Evolutionary conservation across 1,139 yeast genomes (phyloP).

Genomic region (Yamadazyma diddensiae): DNA sequence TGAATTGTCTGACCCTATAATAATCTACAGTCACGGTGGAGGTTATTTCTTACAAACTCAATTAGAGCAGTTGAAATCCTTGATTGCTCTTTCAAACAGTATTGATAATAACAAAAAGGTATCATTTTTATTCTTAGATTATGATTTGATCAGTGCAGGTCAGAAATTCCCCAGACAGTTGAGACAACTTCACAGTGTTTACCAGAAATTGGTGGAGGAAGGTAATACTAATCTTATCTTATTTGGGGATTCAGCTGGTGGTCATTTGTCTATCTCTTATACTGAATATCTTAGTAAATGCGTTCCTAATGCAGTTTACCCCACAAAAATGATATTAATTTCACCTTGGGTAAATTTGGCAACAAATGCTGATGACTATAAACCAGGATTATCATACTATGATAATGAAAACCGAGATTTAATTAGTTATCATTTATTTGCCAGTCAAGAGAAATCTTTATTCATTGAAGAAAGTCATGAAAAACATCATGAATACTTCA

Average conservation of each 20-base stretch:
- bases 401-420: conserved; percentile 34
- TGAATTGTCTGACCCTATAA: conserved; percentile 29
- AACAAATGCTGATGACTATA: conserved; percentile 6
- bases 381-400: conserved; percentile 32
- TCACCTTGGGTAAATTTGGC: conserved; percentile 38
- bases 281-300: conserved; percentile 24
- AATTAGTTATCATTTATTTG: conserved; percentile 18
- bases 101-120: conserved; percentile 25
- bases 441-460: conserved; percentile 4
- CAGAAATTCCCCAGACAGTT: conserved; percentile 35
- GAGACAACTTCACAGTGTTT: conserved; percentile 31
- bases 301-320: conserved; percentile 20
- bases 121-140: conserved; percentile 38
- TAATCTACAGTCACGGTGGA: conserved; percentile 43
- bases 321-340: conserved; percentile 30
- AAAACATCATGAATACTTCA: conserved; percentile 12
- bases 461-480: conserved; percentile 8
- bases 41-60: conserved; percentile 38
- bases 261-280: conserved; percentile 30
- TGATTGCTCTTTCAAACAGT: conserved; percentile 28
- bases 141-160: conserved; percentile 33
- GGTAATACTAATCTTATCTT: conserved; percentile 31
- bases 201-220: conserved; percentile 25
- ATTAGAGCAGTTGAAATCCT: conserved; percentile 30
- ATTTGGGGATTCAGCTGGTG: conserved; percentile 46